Evolutionary conservation across 2,329 filamentous ascomycete species (phyloP).

Genomic region (Colletotrichum cuscutae): DNA sequence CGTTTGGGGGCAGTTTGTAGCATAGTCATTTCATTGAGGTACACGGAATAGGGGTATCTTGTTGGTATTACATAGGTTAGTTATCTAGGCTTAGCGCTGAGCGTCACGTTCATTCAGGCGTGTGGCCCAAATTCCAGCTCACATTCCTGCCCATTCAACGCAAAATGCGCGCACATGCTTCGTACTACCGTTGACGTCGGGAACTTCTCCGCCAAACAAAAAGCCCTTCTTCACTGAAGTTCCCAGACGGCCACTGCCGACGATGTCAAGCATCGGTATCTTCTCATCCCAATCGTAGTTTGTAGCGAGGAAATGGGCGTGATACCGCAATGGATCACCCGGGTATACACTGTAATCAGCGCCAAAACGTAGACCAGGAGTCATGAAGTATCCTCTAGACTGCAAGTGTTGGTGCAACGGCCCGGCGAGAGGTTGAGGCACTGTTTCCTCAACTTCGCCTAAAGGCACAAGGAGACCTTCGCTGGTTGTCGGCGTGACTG

Average conservation of each 20-base stretch:
- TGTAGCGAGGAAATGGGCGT: constrained; percentile 93
- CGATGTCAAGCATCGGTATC: constrained; percentile 84
- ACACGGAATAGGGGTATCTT: constrained; percentile 15
- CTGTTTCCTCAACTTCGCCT: constrained; percentile 27
- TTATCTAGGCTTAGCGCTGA: not conserved
- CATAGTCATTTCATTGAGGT: not conserved
- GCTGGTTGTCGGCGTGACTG: constrained; percentile 50
- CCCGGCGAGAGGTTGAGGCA: constrained; percentile 38
- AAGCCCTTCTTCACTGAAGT: constrained; percentile 98
- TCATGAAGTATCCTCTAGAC: constrained; percentile 82
- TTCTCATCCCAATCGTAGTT: constrained; percentile 88
- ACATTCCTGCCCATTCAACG: constrained; percentile 96
- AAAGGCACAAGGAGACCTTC: constrained; percentile 41
- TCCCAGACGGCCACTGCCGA: constrained; percentile 86
- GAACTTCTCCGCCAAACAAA: constrained; percentile 78
- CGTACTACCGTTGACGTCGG: constrained; percentile 44
- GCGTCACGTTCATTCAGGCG: not conserved
- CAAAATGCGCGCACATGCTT: constrained; percentile 77
- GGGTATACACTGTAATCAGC: constrained; percentile 96
- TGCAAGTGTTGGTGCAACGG: constrained; percentile 86
- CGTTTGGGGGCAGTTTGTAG: not conserved
- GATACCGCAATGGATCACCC: constrained; percentile 92
- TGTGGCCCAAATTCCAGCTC: constrained; percentile 36
- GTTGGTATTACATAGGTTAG: not conserved
- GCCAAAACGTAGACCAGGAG: constrained; percentile 92